These are phyloP conservation scores for Pseudogymnoascus sp. DNA, from an alignment of 2,329 filamentous ascomycete species.

Conservation along the genomic window DNA sequence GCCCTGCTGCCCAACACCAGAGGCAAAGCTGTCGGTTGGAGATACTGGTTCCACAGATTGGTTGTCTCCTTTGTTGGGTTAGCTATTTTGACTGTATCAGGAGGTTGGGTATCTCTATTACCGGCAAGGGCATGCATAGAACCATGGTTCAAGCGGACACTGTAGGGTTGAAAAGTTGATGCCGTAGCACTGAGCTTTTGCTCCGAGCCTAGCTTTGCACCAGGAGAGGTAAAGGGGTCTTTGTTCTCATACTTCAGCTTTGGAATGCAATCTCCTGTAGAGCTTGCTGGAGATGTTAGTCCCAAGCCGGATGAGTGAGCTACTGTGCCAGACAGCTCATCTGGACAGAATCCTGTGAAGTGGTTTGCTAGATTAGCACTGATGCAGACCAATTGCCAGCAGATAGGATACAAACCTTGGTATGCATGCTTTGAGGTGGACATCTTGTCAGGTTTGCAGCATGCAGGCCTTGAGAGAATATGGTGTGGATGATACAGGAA, in stretches of 20 bases:
- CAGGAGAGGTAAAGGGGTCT: constrained; percentile 45
- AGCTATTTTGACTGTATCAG: neutral
- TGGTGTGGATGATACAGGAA: neutral
- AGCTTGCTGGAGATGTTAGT: constrained; percentile 19
- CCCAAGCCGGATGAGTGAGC: constrained; percentile 1
- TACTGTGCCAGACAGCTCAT: constrained; percentile 31
- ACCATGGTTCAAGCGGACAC: constrained; percentile 9
- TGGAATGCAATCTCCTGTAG: constrained; percentile 18
- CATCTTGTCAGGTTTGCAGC: constrained; percentile 3
- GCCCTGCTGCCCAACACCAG: constrained; percentile 10
- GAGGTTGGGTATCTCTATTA: neutral
- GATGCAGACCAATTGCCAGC: constrained; percentile 42
- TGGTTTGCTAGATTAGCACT: constrained; percentile 58
- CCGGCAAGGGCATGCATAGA: neutral
- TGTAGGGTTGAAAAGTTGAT: constrained; percentile 49
- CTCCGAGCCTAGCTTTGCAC: constrained; percentile 26
- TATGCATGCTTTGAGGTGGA: constrained; percentile 10
- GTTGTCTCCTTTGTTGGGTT: neutral
- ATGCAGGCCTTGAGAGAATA: neutral
- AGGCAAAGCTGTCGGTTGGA: neutral
- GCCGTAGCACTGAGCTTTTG: constrained; percentile 57
- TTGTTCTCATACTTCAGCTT: constrained; percentile 29
- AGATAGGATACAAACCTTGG: constrained; percentile 28
- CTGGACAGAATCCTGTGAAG: constrained; percentile 55
- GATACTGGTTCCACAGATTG: neutral